Evolutionary conservation across 768 basidiomycete genomes (phyloP), one percentile per base, ranked within the genome.

Genomic region (Auricularia sp.): DNA sequence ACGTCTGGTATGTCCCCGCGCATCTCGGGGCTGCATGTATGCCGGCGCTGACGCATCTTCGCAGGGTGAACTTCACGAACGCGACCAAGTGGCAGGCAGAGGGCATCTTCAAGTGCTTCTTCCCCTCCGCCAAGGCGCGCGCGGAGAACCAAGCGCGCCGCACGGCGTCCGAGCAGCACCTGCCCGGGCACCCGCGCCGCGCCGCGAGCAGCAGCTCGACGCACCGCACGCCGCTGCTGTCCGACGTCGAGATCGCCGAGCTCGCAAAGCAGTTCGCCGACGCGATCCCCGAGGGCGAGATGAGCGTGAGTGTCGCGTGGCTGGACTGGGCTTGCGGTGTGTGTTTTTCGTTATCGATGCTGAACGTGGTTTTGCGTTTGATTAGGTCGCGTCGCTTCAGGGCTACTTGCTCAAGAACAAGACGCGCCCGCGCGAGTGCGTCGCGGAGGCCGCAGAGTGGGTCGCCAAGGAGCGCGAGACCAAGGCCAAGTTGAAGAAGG

Each of bases 91-190:
- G 90, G 90, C 91, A 93, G 71, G 91, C 91, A 14, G 91, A 92
- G 74, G 91, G 90, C 62, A 90, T 93, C 72, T 93, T 92, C 84
- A 91, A 91, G 73, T 91, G 90, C 74, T 93, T 93, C 85, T 93
- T 93, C 87, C 91, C 91, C 3, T 87, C 74, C 74, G 85, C 77
- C 65, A 77, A 81, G 2, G 68, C 79, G 62, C 65, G 75, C 21
- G 51, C 68, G 29, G 35, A 69, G 10, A 34, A 33, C 16, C 58
- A 62, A 33, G 64, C 72, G 44, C 65, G 69, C 65, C 72, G 18
- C 16, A 71, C 74, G 53, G 70, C 83, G 14, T 86, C 86, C 5
- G 84, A 87, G 70, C 79, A 83, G 77, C 88, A 90, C 71, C 72
- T 88, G 43, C 84, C 87, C 39, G 74, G 84, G 18, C 81, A 87